Evolutionary conservation across 2,329 filamentous ascomycete species (phyloP).

Genomic region (Fusarium tjaetaba): DNA sequence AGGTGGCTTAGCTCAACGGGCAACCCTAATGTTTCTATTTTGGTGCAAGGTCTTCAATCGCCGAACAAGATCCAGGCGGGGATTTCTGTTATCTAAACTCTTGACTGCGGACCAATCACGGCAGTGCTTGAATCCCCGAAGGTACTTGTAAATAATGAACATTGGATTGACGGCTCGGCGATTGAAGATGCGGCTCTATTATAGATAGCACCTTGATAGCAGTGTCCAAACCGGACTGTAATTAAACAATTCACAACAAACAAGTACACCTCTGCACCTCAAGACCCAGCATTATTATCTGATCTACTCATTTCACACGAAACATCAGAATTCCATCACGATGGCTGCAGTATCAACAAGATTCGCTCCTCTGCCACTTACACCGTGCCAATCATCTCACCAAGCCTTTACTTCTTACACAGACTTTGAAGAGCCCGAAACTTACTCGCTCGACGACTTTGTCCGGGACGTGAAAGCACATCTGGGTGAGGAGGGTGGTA

Average conservation of each 20-base stretch:
- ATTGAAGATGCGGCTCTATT: neutral
- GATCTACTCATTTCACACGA: too few species aligned
- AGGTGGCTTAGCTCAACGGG: too few species aligned
- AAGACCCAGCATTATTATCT: neutral
- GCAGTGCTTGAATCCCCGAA: neutral
- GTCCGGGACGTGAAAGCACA: neutral
- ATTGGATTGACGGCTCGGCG: neutral
- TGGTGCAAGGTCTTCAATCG: neutral
- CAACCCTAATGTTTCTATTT: neutral
- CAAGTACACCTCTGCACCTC: neutral
- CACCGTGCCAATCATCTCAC: neutral
- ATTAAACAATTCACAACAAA: neutral
- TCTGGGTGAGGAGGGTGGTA: neutral
- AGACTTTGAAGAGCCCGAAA: neutral
- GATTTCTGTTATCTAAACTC: neutral
- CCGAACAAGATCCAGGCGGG: neutral
- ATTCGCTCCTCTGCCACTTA: slow-evolving; percentile 1
- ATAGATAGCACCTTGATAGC: neutral
- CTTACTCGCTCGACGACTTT: neutral
- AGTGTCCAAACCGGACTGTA: too few species aligned
- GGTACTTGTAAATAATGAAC: too few species aligned
- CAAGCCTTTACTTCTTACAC: neutral
- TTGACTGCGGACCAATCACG: fast-evolving
- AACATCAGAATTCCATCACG: neutral
- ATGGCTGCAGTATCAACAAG: slow-evolving; percentile 14